Evolutionary conservation across 768 basidiomycete genomes (phyloP), one percentile per base, ranked within the genome.

Genomic region (Cytidiella melzeri): DNA sequence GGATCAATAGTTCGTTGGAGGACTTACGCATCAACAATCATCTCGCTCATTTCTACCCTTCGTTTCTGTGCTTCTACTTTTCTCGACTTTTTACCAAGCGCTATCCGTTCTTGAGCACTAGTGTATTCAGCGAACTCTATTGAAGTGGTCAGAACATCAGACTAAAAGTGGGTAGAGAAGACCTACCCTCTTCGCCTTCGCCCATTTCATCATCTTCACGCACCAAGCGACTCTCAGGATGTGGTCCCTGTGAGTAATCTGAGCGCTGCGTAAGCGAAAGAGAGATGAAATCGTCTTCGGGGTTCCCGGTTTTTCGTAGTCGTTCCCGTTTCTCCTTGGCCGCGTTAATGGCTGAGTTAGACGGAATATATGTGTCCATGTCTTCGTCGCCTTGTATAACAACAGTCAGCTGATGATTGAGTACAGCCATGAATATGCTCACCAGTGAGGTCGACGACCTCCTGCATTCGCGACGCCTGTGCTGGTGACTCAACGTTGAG

Each of bases 191-290:
- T 34, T 92, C 91, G 2, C 83, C 89, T 61, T 92, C 88, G 10
- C 91, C 91, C 1, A 89, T 62, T 55, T 93, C 88, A 63, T 93
- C 91, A 36, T 93, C 91, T 65, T 93, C 91, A 43, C 91, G 72
- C 67, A 87, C 61, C 23, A 93, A 67, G 7, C 91, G 77, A 61
- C 88, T 91, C 56, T 84, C 85, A 5, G 90, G 91, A 70, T 92
- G 89, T 5, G 90, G 90, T 0, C 89, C 89, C 55, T 77, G 73
- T 7, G 74, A 64, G 28, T 69, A 65, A 28, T 84, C 78, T 18
- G 68, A 67, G 41, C 71, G 72, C 52, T 74, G 80, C 0, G 79
- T 70, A 3, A 92, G 75, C 18, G 86, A 81, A 13, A 93, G 65
- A 0, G 91, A 89, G 20, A 93, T 87, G 55, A 77, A 93, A 25